Evolutionary conservation across 2,329 filamentous ascomycete species (phyloP), one percentile per base, ranked within the genome.

Genomic region (Juglanconis sp.): DNA sequence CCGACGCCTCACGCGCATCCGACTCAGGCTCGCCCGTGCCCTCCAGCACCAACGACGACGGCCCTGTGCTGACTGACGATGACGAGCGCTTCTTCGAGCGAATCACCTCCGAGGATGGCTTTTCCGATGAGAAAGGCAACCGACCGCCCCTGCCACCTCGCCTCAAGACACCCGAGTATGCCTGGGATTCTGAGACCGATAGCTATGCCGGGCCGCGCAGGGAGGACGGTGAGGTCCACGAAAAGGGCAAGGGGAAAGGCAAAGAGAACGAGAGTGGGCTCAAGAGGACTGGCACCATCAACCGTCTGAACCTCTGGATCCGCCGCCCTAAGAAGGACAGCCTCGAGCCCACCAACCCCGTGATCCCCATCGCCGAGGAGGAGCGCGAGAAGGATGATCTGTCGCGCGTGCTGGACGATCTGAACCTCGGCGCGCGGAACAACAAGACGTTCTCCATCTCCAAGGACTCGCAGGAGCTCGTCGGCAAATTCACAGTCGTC

Each of bases 381-480:
- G 76, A 78, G 59, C 72, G 73, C 48, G 84, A 87, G 73, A 75
- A 74, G 66, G 87, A 92, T 69, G 95, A 97, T 67, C 85, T 98
- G 62, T 85, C 85, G 44, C 82, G 85, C 35, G 86, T 96, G 30
- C 87, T 99, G 34, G 90, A 96, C 69, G 85, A 90, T 49, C 83
- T 99, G 63, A 93, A 96, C 70, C 85, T 96, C 36, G 85, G 89
- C 5, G 90, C 91, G 5, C 84, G 89, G 65, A 93, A 96, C 78
- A 95, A 96, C 77, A 88, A 87, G 60, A 91, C 91, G 62, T 91
- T 97, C 73, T 88, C 88, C 11, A 83, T 96, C 60, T 91, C 90
- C n/a, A 84, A 86, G 61, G 92, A 96, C 67, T 94, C 91, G 0
- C 87, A 92, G 63, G 88, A 91, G 64, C 82, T 96, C 35, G 84